Conservation (phyloP, 768 basidiomycete genomes). For the Cystobasidium ongulense region DNA sequence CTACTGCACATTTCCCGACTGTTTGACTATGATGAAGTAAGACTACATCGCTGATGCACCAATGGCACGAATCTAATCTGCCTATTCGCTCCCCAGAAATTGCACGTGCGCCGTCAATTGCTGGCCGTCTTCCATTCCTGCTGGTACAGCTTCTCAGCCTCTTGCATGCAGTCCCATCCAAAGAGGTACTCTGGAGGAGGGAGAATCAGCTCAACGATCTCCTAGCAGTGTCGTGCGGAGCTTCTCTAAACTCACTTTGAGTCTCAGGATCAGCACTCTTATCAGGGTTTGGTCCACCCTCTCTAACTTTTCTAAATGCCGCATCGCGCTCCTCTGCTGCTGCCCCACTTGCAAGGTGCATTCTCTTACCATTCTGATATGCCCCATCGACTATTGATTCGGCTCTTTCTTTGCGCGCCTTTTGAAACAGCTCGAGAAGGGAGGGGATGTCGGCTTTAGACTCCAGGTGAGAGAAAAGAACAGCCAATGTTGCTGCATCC, state of each 20-base stretch:
- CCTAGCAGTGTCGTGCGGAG: too few species aligned
- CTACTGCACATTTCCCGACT: too few species aligned
- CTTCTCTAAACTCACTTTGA: constrained; percentile 5
- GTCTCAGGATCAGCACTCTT: constrained; percentile 33
- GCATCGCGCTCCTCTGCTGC: constrained; percentile 40
- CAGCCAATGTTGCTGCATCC: constrained; percentile 47
- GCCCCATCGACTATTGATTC: constrained; percentile 26
- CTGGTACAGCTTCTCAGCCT: constrained; percentile 22
- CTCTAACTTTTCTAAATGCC: constrained; percentile 32
- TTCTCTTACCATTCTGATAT: constrained; percentile 34
- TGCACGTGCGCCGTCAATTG: too few species aligned
- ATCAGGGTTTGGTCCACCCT: constrained; percentile 40
- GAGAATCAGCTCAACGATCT: neutral
- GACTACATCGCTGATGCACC: too few species aligned
- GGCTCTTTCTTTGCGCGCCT: constrained; percentile 29
- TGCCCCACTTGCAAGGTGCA: constrained; percentile 38
- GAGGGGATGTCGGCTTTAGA: constrained; percentile 40
- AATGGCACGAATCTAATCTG: too few species aligned
- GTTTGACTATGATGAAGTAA: too few species aligned
- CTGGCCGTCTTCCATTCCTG: constrained; percentile 13
- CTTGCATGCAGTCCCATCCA: constrained; percentile 19
- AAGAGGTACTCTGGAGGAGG: constrained; percentile 14
- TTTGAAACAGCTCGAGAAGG: constrained; percentile 41
- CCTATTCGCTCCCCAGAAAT: too few species aligned
- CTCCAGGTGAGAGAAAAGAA: constrained; percentile 42